These are phyloP conservation scores for Ramularia endophylla DNA, from an alignment of 2,329 filamentous ascomycete genomes.

Conservation along the genomic window DNA sequence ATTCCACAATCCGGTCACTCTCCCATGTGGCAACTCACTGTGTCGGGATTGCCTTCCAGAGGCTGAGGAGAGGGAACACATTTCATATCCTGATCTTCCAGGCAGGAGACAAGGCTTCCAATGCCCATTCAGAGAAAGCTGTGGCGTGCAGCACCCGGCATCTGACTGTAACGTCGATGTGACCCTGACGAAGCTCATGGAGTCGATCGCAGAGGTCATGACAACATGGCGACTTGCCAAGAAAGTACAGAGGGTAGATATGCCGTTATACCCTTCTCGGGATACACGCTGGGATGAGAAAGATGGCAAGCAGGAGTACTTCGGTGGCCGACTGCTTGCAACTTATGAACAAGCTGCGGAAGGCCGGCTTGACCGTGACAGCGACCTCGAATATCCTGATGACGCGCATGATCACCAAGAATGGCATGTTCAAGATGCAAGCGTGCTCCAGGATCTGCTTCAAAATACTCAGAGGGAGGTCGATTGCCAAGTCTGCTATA, in stretches of 20 bases:
- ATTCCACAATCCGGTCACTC: conserved; percentile 61
- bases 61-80: conserved; percentile 57
- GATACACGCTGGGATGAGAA: conserved; percentile 30
- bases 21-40: conserved; percentile 75
- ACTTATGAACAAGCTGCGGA: conserved; percentile 61
- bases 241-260: conserved; percentile 31
- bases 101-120: conserved; percentile 62
- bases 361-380: conserved; percentile 53
- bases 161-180: conserved; percentile 75
- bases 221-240: conserved; percentile 35
- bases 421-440: conserved; percentile 39
- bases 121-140: conserved; percentile 67
- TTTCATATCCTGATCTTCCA: conserved; percentile 69
- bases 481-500: conserved; percentile 86
- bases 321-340: conserved; percentile 57
- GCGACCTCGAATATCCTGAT: conserved; percentile 18
- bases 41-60: conserved; percentile 70
- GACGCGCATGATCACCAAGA: conserved; percentile 32
- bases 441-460: conserved; percentile 53
- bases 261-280: no score
- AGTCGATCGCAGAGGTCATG: conserved; percentile 49
- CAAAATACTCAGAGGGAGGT: conserved; percentile 62
- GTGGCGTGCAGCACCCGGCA: conserved; percentile 64
- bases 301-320: conserved; percentile 35
- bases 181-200: conserved; percentile 64